phyloP scores from a whole-genome alignment of 2,329 filamentous ascomycete genomes.

The Allantophomopsis lycopodina region DNA sequence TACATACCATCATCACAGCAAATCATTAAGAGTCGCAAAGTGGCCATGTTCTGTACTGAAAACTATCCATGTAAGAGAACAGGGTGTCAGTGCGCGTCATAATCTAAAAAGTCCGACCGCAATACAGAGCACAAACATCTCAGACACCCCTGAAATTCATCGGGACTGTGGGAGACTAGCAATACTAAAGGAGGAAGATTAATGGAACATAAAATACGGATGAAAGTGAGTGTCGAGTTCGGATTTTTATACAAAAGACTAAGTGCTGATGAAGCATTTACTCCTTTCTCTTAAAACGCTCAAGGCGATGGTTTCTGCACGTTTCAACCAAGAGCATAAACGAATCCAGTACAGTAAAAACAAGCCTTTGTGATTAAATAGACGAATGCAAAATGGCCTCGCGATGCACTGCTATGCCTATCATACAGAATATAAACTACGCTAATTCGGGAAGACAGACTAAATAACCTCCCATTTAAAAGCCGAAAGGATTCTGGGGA shows the following conservation, averaged over 20 bases:
- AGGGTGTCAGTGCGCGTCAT: no score
- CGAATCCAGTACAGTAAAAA: not conserved
- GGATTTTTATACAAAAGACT: not conserved
- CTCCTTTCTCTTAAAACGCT: not conserved
- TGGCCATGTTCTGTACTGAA: no score
- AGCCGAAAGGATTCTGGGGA: constrained; percentile 58
- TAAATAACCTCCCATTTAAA: constrained; percentile 26
- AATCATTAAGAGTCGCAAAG: no score
- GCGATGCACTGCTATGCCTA: not conserved
- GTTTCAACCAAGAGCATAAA: not conserved
- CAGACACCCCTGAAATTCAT: no score
- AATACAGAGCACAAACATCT: no score
- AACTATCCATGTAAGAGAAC: no score
- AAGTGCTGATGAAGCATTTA: not conserved
- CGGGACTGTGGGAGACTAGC: no score
- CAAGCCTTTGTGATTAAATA: not conserved
- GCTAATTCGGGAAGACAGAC: constrained; percentile 3
- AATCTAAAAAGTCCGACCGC: no score
- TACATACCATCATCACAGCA: no score
- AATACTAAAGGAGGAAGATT: no score
- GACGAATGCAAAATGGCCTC: not conserved
- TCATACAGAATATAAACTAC: not conserved
- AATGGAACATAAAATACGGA: no score
- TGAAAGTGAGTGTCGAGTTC: no score
- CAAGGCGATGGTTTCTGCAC: not conserved